Evolutionary conservation across 2,329 filamentous ascomycete species (phyloP).

Genomic region (Hymenoscyphus scutula): DNA sequence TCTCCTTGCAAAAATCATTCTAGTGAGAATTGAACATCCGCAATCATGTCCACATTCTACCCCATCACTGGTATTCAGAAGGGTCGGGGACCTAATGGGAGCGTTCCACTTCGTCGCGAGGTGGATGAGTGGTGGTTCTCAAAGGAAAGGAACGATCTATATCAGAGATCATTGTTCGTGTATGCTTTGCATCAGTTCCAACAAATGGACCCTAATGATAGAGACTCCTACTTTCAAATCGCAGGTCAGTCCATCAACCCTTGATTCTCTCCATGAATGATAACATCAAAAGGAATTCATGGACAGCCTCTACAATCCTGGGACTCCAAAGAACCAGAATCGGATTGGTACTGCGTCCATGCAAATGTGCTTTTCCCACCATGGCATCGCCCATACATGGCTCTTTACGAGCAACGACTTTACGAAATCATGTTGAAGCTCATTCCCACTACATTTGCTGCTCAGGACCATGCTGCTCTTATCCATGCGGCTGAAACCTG

Average conservation of each 20-base stretch:
- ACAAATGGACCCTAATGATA: conserved; percentile 18
- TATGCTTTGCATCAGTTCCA: conserved; percentile 21
- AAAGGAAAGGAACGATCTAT: conserved; percentile 18
- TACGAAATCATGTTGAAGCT: conserved; percentile 22
- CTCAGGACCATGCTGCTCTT: conserved; percentile 16
- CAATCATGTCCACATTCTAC: conserved; percentile 14
- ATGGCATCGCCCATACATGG: conserved; percentile 55
- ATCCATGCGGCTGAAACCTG: conserved; percentile 38
- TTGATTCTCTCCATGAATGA: not conserved
- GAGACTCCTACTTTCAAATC: conserved; percentile 19
- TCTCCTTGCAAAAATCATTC: not conserved
- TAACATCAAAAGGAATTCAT: conserved; percentile 16
- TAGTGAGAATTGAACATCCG: not conserved
- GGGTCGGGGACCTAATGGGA: conserved; percentile 16
- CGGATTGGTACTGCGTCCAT: conserved; percentile 72
- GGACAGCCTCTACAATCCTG: conserved; percentile 19
- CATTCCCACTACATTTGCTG: conserved; percentile 19
- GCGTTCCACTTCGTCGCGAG: conserved; percentile 21
- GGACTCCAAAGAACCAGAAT: conserved; percentile 15
- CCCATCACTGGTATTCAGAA: conserved; percentile 22
- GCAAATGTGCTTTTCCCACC: conserved; percentile 49
- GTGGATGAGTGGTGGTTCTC: conserved; percentile 24
- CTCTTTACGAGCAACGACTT: conserved; percentile 50
- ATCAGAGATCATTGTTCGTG: conserved; percentile 21
- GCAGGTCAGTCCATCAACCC: conserved; percentile 14